Evolutionary conservation across 1,139 yeast species (phyloP), one percentile per base, ranked within the genome.

Genomic region (Geotrichum cucujoidarum): DNA sequence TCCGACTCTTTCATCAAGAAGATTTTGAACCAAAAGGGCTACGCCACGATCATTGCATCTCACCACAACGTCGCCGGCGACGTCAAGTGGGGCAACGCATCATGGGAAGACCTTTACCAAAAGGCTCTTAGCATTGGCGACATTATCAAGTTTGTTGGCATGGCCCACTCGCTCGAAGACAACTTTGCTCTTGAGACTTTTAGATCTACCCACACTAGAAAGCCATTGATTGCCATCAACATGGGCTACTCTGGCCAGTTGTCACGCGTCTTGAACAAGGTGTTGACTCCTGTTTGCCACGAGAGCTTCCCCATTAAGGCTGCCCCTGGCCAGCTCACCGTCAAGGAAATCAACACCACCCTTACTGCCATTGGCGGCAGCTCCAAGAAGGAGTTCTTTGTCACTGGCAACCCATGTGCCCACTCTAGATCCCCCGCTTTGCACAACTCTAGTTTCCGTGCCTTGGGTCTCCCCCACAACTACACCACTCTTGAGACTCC

Each of bases 341-440:
- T 71, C 30, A 60, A 57, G 45, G 78, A 86, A 60, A 79, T 87
- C 56, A 81, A 88, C 64, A 64, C 72, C 50, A 71, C 81, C 2
- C 75, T 73, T 52, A 61, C 77, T n/a, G 69, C 74, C 40, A 72
- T 88, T 57, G 96, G 96, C 30, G 82, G 81, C 16, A 55, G 62
- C 5, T 67, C 75, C 43, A 48, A 59, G n/a, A 77, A 81, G 69
- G 74, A 78, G 53, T 87, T 81, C 59, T 86, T 77, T 69, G 81
- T 92, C 55, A 82, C 82, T 55, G 98, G 98, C 3, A 71, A 74
- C 16, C 97, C 97, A 45, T 77, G 90, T 52, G 68, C 76, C 4
- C 96, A 89, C 64, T 89, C 97, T 1, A 78, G 88, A 61, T 88
- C 97, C 2, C 98, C 98, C 40, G 71, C 76, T 14, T 72, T 92